Conservation (phyloP, 495 filamentous ascomycete genomes). For the Poronia punctata region DNA sequence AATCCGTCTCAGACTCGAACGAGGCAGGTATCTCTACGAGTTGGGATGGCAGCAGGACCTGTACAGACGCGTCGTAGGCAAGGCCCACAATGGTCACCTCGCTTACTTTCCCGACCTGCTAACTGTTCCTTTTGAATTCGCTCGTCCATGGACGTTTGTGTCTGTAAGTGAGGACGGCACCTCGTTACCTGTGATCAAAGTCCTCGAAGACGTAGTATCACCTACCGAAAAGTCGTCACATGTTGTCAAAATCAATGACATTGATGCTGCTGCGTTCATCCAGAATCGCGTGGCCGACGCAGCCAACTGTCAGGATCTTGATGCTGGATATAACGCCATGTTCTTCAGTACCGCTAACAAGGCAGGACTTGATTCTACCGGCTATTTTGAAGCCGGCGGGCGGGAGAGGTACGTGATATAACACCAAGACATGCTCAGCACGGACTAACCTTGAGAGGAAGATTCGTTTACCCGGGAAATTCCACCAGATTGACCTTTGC, state of each 20-base stretch:
- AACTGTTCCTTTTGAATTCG: conserved; percentile 22
- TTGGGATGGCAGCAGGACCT: conserved; percentile 28
- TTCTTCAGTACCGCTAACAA: conserved; percentile 19
- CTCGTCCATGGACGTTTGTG: conserved; percentile 14
- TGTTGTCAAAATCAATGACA: conserved; percentile 24
- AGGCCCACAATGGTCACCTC: conserved; percentile 34
- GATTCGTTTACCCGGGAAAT: conserved; percentile 25
- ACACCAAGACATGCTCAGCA: neutral
- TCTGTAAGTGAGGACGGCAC: conserved; percentile 24
- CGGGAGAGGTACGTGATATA: conserved; percentile 13
- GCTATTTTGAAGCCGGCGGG: conserved; percentile 6
- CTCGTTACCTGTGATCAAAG: conserved; percentile 20
- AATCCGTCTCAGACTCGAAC: conserved; percentile 22
- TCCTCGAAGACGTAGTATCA: conserved; percentile 14
- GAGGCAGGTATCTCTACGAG: conserved; percentile 27
- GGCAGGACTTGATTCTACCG: neutral
- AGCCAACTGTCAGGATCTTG: conserved; percentile 26
- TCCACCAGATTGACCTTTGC: conserved; percentile 28
- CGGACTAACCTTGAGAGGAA: conserved; percentile 2
- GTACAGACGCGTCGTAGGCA: conserved; percentile 13
- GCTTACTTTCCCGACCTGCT: conserved; percentile 27
- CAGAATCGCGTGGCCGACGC: conserved; percentile 7
- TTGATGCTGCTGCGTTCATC: conserved; percentile 19
- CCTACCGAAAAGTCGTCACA: conserved; percentile 2
- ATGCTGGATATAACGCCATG: conserved; percentile 36